These are phyloP conservation scores for Phycomyces blakesleeanus DNA, from an alignment of 192 early-diverging fungal species.

Conservation along the genomic window DNA sequence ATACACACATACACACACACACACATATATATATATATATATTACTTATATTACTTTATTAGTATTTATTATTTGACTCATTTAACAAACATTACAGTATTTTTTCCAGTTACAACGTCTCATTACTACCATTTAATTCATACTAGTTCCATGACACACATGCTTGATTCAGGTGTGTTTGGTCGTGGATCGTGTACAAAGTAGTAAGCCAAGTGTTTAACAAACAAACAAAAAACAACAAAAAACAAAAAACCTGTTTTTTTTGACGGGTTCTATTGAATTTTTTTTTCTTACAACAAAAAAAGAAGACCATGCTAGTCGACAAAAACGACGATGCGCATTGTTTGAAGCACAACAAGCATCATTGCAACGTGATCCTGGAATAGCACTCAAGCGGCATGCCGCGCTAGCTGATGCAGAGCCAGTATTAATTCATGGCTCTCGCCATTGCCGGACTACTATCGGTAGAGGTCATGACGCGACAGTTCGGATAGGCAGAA, in stretches of 20 bases:
- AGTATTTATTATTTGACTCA: background rate
- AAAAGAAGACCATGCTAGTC: background rate
- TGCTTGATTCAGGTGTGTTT: background rate
- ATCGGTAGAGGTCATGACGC: constrained; percentile 44
- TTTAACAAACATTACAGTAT: background rate
- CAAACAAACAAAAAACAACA: background rate
- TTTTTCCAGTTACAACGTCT: background rate
- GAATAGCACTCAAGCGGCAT: constrained; percentile 6
- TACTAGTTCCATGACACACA: background rate
- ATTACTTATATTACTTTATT: too few relatives aligned
- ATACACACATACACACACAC: too few relatives aligned
- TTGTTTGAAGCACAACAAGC: constrained; percentile 16
- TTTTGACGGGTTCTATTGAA: background rate
- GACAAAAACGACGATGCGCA: background rate
- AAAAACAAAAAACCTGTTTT: background rate
- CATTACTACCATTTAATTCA: background rate
- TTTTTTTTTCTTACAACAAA: too few relatives aligned
- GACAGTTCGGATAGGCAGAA: constrained; percentile 37
- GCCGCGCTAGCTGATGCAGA: constrained; percentile 3
- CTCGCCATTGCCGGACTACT: constrained; percentile 23
- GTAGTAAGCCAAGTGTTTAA: too few relatives aligned
- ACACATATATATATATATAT: too few relatives aligned
- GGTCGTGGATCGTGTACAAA: too few relatives aligned
- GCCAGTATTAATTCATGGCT: constrained; percentile 27
- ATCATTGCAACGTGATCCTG: constrained; percentile 14